Evolutionary conservation across 352 stramenopile genomes (phyloP).

Genomic region (Phytophthora cryptogea): DNA sequence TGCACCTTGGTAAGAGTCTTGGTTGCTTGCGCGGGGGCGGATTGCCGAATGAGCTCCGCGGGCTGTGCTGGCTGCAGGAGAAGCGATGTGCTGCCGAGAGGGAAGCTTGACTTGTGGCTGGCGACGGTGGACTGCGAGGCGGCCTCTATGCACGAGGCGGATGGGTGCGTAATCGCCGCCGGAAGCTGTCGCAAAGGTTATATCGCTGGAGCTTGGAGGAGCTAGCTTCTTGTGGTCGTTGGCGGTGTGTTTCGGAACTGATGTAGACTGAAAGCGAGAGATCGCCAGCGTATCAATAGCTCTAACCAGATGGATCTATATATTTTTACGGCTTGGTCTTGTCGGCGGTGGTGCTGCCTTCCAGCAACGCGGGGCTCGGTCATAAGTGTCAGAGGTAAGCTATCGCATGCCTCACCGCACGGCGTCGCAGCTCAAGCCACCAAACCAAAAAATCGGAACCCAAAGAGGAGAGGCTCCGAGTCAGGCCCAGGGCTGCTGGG

Average conservation of each 20-base stretch:
- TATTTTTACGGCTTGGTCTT: conserved; percentile 32
- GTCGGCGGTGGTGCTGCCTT: conserved; percentile 21
- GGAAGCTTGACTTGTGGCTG: conserved; percentile 20
- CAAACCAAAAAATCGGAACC: background rate
- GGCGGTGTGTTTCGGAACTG: conserved; percentile 34
- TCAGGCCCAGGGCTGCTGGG: no score
- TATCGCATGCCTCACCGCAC: conserved; percentile 13
- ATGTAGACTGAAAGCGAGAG: conserved; percentile 1
- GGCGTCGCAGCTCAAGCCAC: conserved; percentile 15
- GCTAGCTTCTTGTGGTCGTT: conserved; percentile 10
- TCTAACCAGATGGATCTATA: conserved; percentile 28
- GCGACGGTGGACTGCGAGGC: conserved; percentile 9
- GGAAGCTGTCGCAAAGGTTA: conserved; percentile 22
- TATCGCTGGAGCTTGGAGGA: conserved; percentile 14
- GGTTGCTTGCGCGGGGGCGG: conserved; percentile 11
- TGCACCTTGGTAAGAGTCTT: background rate
- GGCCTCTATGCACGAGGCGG: conserved; percentile 27
- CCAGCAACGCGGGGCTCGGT: conserved; percentile 23
- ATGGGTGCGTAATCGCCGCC: conserved; percentile 25
- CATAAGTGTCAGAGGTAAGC: conserved; percentile 24
- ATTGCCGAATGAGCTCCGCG: conserved; percentile 31
- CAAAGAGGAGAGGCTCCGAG: no score
- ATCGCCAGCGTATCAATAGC: conserved; percentile 25
- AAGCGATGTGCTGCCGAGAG: conserved; percentile 12
- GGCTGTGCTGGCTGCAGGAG: conserved; percentile 7